phyloP scores from a whole-genome alignment of 805 yeast species.

The Metschnikowia kofuensis region DNA sequence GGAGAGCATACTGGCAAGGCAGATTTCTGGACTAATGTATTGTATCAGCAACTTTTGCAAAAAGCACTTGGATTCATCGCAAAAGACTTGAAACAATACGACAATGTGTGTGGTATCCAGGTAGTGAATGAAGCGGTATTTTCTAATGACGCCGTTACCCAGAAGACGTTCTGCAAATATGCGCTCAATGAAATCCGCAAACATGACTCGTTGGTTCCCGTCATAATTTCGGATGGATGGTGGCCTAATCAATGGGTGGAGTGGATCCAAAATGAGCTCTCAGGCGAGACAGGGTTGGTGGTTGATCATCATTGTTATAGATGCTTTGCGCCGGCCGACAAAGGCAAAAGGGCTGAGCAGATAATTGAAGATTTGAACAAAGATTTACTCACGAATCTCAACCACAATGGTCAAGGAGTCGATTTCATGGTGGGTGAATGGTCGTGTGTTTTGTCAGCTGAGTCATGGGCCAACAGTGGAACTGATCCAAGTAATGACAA shows the following conservation, averaged over 20 bases:
- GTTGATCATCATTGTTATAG: constrained; percentile 85
- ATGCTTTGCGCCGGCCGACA: constrained; percentile 77
- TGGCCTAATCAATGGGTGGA: constrained; percentile 75
- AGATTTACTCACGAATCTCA: constrained; percentile 48
- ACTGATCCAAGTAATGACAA: constrained; percentile 18
- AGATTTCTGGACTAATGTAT: constrained; percentile 56
- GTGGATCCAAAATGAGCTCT: constrained; percentile 51
- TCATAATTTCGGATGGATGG: constrained; percentile 94
- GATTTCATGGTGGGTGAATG: constrained; percentile 87
- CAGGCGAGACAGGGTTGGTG: constrained; percentile 52
- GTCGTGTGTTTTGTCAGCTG: constrained; percentile 78
- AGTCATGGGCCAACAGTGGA: constrained; percentile 62
- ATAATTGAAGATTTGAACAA: constrained; percentile 55
- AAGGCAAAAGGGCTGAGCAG: constrained; percentile 57
- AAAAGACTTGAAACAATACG: constrained; percentile 49
- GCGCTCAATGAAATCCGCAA: constrained; percentile 62
- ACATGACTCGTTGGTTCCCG: constrained; percentile 56
- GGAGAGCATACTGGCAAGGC: constrained; percentile 62
- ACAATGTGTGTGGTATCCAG: constrained; percentile 79
- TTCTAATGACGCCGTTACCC: constrained; percentile 49
- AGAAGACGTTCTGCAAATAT: constrained; percentile 57
- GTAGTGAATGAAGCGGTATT: constrained; percentile 81
- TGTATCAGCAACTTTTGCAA: constrained; percentile 45
- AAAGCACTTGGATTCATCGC: constrained; percentile 59
- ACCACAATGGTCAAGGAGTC: constrained; percentile 42